Percentiles rank a stretch among this genome's conserved stretches.
Conservation (phyloP, 176 grass and related monocot species). For the Cenchrus purpureus region DNA sequence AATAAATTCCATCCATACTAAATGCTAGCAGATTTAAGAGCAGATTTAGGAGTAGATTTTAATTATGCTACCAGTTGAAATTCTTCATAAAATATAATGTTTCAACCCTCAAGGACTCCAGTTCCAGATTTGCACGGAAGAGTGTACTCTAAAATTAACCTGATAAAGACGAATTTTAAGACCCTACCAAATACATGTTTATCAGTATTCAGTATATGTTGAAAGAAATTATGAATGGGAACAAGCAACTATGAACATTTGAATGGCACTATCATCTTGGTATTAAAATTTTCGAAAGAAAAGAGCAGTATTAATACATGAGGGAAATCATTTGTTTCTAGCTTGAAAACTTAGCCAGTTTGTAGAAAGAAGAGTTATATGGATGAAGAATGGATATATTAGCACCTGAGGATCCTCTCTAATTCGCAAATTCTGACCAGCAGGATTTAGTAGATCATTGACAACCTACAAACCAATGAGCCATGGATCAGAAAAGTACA, state of each 20-base stretch:
- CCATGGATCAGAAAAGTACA: slow-evolving; percentile 37
- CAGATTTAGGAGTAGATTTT: neutral
- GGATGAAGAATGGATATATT: slow-evolving; percentile 45
- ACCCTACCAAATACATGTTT: neutral
- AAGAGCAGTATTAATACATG: slow-evolving; percentile 9
- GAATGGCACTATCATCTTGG: neutral
- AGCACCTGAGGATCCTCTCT: slow-evolving; percentile 94
- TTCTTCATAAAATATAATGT: slow-evolving; percentile 8
- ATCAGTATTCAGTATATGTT: slow-evolving; percentile 1
- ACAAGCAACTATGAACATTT: slow-evolving; percentile 5
- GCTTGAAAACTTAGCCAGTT: slow-evolving; percentile 17
- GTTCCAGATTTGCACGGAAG: neutral
- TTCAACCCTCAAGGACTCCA: neutral
- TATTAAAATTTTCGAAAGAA: neutral
- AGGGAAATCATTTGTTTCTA: slow-evolving; percentile 28
- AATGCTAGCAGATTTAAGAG: neutral
- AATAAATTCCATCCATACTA: slow-evolving; percentile 8
- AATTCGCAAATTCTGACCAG: slow-evolving; percentile 94
- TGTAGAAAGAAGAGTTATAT: slow-evolving; percentile 11
- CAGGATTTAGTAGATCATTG: slow-evolving; percentile 99
- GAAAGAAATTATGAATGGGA: slow-evolving; percentile 8
- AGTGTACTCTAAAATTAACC: slow-evolving; percentile 6
- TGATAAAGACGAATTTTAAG: slow-evolving; percentile 8
- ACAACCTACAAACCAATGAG: slow-evolving; percentile 67
- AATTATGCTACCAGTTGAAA: slow-evolving; percentile 22